These are phyloP conservation scores for Starmerella apis DNA, from an alignment of 805 yeast species.

Conservation along the genomic window DNA sequence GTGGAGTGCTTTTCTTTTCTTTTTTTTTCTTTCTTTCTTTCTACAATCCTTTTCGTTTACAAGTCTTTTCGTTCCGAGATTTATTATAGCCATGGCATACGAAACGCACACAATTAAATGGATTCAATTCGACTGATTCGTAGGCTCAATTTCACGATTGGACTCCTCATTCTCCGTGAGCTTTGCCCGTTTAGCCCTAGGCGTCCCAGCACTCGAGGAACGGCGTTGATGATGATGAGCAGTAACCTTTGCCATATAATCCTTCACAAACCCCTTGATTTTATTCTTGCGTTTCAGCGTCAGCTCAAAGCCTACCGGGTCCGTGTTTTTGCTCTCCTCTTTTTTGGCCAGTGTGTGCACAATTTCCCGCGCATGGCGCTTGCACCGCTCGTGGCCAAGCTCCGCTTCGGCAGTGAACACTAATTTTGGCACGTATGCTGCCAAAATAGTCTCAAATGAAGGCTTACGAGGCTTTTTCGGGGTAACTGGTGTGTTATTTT, in stretches of 20 bases:
- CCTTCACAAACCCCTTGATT: slow-evolving; percentile 50
- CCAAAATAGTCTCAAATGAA: slow-evolving; percentile 37
- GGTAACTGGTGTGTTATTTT: not conserved
- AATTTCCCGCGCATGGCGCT: slow-evolving; percentile 70
- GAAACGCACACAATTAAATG: too few species aligned
- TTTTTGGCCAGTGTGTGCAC: slow-evolving; percentile 57
- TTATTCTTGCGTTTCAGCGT: slow-evolving; percentile 58
- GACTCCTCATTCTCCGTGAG: not conserved
- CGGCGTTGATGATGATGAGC: slow-evolving; percentile 14
- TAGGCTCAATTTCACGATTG: too few species aligned
- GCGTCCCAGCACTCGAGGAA: not conserved
- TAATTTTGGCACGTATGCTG: slow-evolving; percentile 67
- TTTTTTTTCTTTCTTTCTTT: too few species aligned
- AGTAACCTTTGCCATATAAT: slow-evolving; percentile 26
- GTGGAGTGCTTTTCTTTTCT: too few species aligned
- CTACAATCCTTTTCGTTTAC: too few species aligned
- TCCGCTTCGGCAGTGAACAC: slow-evolving; percentile 54
- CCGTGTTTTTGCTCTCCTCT: slow-evolving; percentile 34
- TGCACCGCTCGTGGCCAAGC: slow-evolving; percentile 62
- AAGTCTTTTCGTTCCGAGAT: too few species aligned
- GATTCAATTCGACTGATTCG: too few species aligned
- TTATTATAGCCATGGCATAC: too few species aligned
- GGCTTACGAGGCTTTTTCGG: slow-evolving; percentile 3
- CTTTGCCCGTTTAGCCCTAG: not conserved
- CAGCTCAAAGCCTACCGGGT: slow-evolving; percentile 40